Percentiles rank a stretch among this genome's conserved stretches.
phyloP scores from a whole-genome alignment of 1,284 basidiomycete species.

The Ganoderma leucocontextum region DNA sequence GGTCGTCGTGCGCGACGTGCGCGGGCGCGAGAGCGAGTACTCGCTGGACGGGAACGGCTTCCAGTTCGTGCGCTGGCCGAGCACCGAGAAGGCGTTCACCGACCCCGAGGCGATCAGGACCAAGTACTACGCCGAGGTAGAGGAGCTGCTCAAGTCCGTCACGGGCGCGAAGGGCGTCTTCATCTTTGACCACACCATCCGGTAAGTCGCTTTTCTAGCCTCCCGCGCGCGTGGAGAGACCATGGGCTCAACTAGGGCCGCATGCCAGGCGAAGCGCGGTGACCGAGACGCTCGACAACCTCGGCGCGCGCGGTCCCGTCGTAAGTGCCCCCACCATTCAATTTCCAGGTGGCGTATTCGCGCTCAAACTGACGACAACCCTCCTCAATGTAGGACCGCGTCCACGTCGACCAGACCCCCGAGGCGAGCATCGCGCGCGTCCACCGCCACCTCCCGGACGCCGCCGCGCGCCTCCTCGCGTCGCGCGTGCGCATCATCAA shows the following conservation, averaged over 20 bases:
- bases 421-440: constrained; percentile 57
- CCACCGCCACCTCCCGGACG: constrained; percentile 50
- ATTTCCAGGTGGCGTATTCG: background rate
- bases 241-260: constrained; percentile 27
- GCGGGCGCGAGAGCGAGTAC: constrained; percentile 42
- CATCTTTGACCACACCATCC: constrained; percentile 50
- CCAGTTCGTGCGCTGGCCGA: constrained; percentile 45
- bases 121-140: constrained; percentile 48
- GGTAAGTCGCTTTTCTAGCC: background rate
- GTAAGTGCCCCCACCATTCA: constrained; percentile 36
- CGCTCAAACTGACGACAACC: background rate
- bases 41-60: constrained; percentile 52
- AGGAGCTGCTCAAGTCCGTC: constrained; percentile 48
- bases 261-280: constrained; percentile 4
- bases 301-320: constrained; percentile 41
- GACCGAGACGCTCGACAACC: constrained; percentile 11
- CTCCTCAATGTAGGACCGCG: constrained; percentile 38
- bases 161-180: constrained; percentile 47
- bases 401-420: constrained; percentile 67
- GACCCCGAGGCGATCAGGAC: constrained; percentile 46
- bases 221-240: background rate
- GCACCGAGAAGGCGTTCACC: constrained; percentile 49
- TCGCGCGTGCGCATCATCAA: constrained; percentile 63
- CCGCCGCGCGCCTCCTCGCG: constrained; percentile 52
- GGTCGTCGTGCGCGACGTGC: constrained; percentile 39